Conservation (phyloP, 2,329 filamentous ascomycete genomes). For the Arthrobotrys pseudoclavata region DNA sequence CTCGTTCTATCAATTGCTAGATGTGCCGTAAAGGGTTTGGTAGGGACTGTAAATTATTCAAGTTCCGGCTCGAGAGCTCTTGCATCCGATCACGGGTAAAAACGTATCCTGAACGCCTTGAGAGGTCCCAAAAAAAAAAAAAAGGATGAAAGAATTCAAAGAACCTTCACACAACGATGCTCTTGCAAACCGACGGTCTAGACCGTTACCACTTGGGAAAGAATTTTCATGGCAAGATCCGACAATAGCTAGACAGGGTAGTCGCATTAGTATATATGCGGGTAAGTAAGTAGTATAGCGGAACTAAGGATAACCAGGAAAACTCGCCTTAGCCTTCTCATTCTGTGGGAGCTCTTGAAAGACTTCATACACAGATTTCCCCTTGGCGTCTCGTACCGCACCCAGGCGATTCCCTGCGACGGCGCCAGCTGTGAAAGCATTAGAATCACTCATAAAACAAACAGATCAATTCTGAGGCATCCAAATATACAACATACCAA, state of each 20-base stretch:
- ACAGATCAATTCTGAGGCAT: neutral
- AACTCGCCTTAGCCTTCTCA: conserved; percentile 79
- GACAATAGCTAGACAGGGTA: conserved; percentile 61
- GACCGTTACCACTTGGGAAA: conserved; percentile 61
- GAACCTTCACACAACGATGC: neutral
- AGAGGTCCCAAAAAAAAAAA: neutral
- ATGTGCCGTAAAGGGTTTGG: neutral
- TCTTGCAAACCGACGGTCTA: neutral
- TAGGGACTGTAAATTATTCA: too few species aligned
- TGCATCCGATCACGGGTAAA: too few species aligned
- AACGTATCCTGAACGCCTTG: conserved; percentile 14
- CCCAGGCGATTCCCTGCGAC: conserved; percentile 95
- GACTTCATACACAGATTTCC: conserved; percentile 94
- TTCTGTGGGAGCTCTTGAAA: conserved; percentile 86
- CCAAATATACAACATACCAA: conserved; percentile 66
- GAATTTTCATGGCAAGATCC: conserved; percentile 62
- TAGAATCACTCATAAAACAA: neutral
- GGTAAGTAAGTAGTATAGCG: conserved; percentile 24
- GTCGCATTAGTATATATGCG: conserved; percentile 35
- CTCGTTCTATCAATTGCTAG: too few species aligned
- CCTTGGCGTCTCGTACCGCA: conserved; percentile 86
- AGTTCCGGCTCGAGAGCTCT: too few species aligned
- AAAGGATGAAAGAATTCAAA: neutral
- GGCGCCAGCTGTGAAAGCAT: conserved; percentile 75
- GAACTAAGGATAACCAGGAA: neutral